Evolutionary conservation across 108 stramenopile genomes (phyloP).

Genomic region (Phaeodactylum tricornutum): DNA sequence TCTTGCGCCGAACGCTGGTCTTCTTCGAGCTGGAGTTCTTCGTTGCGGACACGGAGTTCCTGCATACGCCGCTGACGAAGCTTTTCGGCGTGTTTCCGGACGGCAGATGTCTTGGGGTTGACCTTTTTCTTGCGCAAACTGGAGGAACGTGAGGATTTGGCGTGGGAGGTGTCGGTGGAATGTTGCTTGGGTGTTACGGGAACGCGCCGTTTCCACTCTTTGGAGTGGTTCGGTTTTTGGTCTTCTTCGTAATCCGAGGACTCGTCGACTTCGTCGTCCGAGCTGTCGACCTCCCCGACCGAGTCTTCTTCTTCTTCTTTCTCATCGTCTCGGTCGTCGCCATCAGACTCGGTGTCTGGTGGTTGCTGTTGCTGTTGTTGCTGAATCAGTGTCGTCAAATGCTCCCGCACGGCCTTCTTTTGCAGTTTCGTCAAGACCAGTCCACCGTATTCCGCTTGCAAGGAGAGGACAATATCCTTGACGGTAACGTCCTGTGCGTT

Average conservation of each 20-base stretch:
- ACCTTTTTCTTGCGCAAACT: conserved; percentile 1
- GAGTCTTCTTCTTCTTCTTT: conserved; percentile 6
- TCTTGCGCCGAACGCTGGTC: no score
- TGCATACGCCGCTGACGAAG: conserved; percentile 55
- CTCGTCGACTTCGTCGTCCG: background rate
- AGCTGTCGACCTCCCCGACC: conserved; percentile 2
- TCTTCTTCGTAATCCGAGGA: background rate
- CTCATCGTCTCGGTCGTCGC: conserved; percentile 1
- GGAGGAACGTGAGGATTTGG: background rate
- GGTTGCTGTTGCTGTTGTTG: background rate
- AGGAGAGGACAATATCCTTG: conserved; percentile 6
- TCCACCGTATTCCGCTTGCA: background rate
- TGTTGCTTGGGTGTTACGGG: conserved; percentile 3
- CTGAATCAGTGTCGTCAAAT: conserved; percentile 1
- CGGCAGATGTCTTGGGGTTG: conserved; percentile 21
- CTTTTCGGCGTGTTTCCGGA: conserved; percentile 32
- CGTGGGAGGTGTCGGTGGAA: conserved; percentile 1
- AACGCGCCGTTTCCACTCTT: background rate
- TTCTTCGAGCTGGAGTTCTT: conserved; percentile 53
- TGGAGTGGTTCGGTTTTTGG: background rate
- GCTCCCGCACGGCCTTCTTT: background rate
- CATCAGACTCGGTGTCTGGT: background rate
- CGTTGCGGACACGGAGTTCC: conserved; percentile 59
- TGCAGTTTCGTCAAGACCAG: background rate
- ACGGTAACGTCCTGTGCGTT: background rate